phyloP scores from a whole-genome alignment of 139 green algal genomes.

The Zygnema cylindricum region DNA sequence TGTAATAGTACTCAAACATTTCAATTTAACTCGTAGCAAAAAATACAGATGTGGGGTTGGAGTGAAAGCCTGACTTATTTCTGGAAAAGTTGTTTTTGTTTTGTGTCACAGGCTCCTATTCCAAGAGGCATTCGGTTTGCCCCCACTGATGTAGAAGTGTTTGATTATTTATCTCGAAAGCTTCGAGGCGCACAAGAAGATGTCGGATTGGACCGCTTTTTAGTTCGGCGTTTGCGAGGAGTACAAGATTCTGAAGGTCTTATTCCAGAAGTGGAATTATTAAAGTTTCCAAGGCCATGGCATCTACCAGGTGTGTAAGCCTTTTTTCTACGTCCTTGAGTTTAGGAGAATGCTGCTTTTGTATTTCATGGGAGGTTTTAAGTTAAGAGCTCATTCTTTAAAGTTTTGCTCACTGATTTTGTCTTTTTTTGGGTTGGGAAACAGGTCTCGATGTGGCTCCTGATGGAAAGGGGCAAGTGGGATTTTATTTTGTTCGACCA shows the following conservation, averaged over 20 bases:
- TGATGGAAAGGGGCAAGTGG: constrained; percentile 31
- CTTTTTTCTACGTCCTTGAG: too few species aligned
- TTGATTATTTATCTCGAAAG: constrained; percentile 45
- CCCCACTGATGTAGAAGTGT: constrained; percentile 36
- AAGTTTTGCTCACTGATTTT: too few species aligned
- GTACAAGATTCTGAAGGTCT: constrained; percentile 39
- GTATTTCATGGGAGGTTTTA: too few species aligned
- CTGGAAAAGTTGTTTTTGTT: too few species aligned
- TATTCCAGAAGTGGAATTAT: constrained; percentile 49
- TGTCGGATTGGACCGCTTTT: constrained; percentile 36
- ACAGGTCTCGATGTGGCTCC: constrained; percentile 25
- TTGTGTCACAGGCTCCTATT: constrained; percentile 27
- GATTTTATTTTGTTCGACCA: constrained; percentile 35
- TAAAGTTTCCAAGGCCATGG: constrained; percentile 41
- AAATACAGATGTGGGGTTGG: too few species aligned
- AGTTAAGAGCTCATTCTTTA: too few species aligned
- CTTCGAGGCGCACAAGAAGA: constrained; percentile 22
- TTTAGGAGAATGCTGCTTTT: too few species aligned
- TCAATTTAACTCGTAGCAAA: too few species aligned
- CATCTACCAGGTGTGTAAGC: constrained; percentile 47
- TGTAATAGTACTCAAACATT: too few species aligned
- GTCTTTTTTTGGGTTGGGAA: too few species aligned
- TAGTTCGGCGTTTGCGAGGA: constrained; percentile 19
- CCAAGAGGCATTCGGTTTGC: constrained; percentile 48
- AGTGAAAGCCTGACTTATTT: too few species aligned